Base-by-base conservation (phyloP, 495 filamentous ascomycete species). In the Talaromyces trachyspermus region DNA sequence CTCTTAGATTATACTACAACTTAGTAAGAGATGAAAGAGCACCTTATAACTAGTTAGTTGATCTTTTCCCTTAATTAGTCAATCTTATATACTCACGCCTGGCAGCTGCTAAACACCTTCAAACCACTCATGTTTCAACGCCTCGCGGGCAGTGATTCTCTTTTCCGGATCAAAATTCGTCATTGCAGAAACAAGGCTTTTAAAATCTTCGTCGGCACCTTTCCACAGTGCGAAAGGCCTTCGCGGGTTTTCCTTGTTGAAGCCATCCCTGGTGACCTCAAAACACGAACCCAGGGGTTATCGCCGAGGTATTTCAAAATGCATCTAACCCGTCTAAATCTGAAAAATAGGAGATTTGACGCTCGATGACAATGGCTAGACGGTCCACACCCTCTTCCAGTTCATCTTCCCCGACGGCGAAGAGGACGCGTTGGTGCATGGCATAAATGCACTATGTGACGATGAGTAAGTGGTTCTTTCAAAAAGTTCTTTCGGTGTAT, bases 341-440 rank as follows among this genome's bases (percentile, higher is more conserved):
- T 43, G 64, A 71, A 56, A 74, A 76, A 48, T 71, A 74, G 2
- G 72, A 76, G 12, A 72, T 64, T 46, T 74, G 70, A 18, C 72
- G 69, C 49, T 63, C 60, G 17, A 68, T 54, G 12, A 64, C 62
- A 36, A 66, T 55, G 49, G 70, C 70, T 51, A 77, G 70, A 23
- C 68, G 70, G 52, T 71, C 68, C 35, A 69, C 68, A 49, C 70
- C 64, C 46, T 56, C 52, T 20, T 51, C 51, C 35, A 62, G 35
- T 45, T 62, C 56, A 2, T 60, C 48, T 25, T 64, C 52, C 17
- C 42, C 38, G 23, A 60, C 56, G 12, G 54, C 56, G 29, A 62
- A 61, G 36, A 64, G 52, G 39, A 64, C 35, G 32, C 54, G 54
- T 27, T 56, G 59, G 22, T 55, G 49, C 4, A 65, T 43, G 3